Conservation (phyloP, 2,329 filamentous ascomycete genomes). For the Ophiocordyceps australis region DNA sequence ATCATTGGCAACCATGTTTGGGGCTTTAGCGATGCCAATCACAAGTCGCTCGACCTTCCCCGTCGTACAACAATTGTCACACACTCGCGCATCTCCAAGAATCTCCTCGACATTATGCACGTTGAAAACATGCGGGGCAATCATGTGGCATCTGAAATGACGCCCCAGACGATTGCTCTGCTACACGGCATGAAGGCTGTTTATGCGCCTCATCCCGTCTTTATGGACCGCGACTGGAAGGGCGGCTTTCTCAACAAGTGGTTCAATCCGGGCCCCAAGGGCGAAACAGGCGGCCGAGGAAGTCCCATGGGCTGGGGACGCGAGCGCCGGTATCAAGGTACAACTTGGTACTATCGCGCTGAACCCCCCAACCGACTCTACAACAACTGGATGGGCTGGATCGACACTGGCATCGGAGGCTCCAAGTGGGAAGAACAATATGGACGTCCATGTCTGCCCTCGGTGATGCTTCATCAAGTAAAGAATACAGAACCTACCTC, state of each 20-base stretch:
- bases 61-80: conserved; percentile 65
- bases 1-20: conserved; percentile 50
- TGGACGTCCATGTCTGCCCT: conserved; percentile 38
- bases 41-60: conserved; percentile 37
- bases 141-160: conserved; percentile 69
- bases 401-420: conserved; percentile 35
- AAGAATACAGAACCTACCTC: conserved; percentile 36
- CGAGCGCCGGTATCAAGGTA: conserved; percentile 37
- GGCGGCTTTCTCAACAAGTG: conserved; percentile 32
- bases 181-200: conserved; percentile 67
- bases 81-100: conserved; percentile 54
- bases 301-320: conserved; percentile 41
- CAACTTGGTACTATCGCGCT: conserved; percentile 43
- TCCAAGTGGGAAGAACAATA: conserved; percentile 34
- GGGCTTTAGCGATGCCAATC: conserved; percentile 37
- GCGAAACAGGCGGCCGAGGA: conserved; percentile 32
- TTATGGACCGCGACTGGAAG: conserved; percentile 58
- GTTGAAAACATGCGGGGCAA: conserved; percentile 55
- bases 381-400: conserved; percentile 45
- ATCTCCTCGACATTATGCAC: conserved; percentile 59
- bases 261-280: conserved; percentile 41
- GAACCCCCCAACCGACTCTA: conserved; percentile 37
- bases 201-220: conserved; percentile 62
- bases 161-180: conserved; percentile 51
- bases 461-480: conserved; percentile 40